Percentiles rank a stretch among this genome's conserved stretches.
Conservation (phyloP, 2,329 filamentous ascomycete species). For the Leptodontidium sp. region DNA sequence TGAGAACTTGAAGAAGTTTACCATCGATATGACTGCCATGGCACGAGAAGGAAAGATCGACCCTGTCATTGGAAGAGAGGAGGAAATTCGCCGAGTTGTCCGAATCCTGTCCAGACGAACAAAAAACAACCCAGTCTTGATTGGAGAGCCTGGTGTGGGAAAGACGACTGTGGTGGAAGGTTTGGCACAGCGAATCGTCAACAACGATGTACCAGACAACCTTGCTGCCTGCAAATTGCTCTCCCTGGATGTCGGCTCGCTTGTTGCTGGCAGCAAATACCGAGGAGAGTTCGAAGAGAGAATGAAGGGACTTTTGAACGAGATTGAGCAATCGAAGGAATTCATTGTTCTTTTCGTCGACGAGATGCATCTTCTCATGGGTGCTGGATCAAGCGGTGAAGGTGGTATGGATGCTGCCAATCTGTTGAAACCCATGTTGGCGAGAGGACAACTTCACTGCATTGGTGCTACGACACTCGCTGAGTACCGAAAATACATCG, state of each 20-base stretch:
- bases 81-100: conserved; percentile 91
- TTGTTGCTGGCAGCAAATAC: conserved; percentile 98
- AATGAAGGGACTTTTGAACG: conserved; percentile 98
- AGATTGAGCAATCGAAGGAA: conserved; percentile 93
- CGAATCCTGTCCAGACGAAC: conserved; percentile 91
- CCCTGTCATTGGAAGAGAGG: conserved; percentile 94
- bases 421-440: conserved; percentile 96
- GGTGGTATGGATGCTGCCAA: conserved; percentile 99
- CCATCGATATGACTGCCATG: conserved; percentile 97
- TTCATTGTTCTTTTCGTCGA: conserved; percentile 99
- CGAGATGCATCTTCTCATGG: conserved; percentile 98
- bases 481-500: conserved; percentile 98
- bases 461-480: conserved; percentile 95
- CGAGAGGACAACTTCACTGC: conserved; percentile 94
- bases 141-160: conserved; percentile 96
- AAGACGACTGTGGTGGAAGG: conserved; percentile 99
- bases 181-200: conserved; percentile 93
- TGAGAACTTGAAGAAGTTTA: conserved; percentile 97
- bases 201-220: conserved; percentile 95
- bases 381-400: conserved; percentile 91
- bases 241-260: conserved; percentile 91
- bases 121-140: conserved; percentile 98
- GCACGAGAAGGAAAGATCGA: conserved; percentile 98
- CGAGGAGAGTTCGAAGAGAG: conserved; percentile 98
- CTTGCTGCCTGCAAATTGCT: conserved; percentile 92